Evolutionary conservation across 2,329 filamentous ascomycete species (phyloP).

Genomic region (Xylaria sp.): DNA sequence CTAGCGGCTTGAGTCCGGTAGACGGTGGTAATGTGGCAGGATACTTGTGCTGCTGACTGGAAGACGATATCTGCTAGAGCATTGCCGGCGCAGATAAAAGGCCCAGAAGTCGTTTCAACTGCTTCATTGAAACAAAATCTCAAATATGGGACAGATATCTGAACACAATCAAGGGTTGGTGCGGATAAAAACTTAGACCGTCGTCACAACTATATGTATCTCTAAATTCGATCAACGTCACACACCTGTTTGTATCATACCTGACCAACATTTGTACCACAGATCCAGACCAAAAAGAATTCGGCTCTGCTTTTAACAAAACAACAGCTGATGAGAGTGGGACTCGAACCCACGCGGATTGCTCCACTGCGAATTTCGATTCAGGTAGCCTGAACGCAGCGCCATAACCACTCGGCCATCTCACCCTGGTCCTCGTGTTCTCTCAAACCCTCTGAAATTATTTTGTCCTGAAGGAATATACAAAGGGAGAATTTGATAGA

Average conservation of each 20-base stretch:
- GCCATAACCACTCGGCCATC: constrained; percentile 52
- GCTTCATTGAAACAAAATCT: too few relatives aligned
- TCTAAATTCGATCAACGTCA: too few relatives aligned
- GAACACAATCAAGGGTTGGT: neutral
- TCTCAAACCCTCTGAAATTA: too few relatives aligned
- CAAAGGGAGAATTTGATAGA: too few relatives aligned
- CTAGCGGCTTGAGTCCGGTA: too few relatives aligned
- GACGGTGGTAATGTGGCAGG: neutral
- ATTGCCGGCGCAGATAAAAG: neutral
- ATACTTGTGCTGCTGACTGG: neutral
- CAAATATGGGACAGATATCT: too few relatives aligned
- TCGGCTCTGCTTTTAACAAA: neutral
- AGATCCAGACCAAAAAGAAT: too few relatives aligned
- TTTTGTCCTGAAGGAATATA: too few relatives aligned
- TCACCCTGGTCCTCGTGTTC: too few relatives aligned
- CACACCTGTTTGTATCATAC: too few relatives aligned
- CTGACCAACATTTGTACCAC: too few relatives aligned
- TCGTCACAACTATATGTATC: neutral
- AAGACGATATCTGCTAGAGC: neutral
- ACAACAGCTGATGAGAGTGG: constrained; percentile 50
- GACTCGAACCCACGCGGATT: constrained; percentile 57
- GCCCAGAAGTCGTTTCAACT: too few relatives aligned
- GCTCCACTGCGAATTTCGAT: constrained; percentile 48
- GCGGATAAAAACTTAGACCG: neutral
- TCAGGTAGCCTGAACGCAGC: constrained; percentile 48